Percentiles rank a stretch among this genome's conserved stretches.
Evolutionary conservation across 805 yeast species (phyloP).

Genomic region (Sporopachydermia lactativora): DNA sequence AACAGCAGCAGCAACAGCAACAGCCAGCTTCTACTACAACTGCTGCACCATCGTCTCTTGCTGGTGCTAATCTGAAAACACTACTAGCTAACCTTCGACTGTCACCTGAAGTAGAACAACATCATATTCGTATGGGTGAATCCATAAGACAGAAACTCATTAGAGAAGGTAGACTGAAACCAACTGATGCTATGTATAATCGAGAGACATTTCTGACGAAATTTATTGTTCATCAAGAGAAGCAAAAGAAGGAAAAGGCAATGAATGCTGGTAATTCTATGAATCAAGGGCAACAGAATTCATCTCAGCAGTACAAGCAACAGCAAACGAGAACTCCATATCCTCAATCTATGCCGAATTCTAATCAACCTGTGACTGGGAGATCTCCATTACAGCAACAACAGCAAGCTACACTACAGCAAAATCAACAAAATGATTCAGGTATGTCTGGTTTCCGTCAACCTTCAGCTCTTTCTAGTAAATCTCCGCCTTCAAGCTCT

Average conservation of each 20-base stretch:
- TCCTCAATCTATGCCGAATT: constrained; percentile 5
- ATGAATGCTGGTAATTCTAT: constrained; percentile 3
- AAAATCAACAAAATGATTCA: constrained; percentile 7
- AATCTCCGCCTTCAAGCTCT: not conserved
- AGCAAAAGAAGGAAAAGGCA: not conserved
- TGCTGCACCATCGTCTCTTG: constrained; percentile 8
- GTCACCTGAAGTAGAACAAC: not conserved
- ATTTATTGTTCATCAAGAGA: constrained; percentile 1
- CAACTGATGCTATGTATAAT: not conserved
- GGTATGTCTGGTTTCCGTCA: too few species aligned
- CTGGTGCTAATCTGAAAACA: not conserved
- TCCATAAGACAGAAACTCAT: not conserved
- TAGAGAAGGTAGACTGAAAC: not conserved
- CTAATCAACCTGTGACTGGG: constrained; percentile 10
- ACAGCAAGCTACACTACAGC: constrained; percentile 12
- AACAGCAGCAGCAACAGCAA: constrained; percentile 12
- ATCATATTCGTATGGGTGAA: constrained; percentile 1
- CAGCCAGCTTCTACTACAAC: constrained; percentile 11
- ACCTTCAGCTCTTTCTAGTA: too few species aligned
- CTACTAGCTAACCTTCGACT: not conserved
- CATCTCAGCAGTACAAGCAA: constrained; percentile 14
- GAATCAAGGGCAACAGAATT: constrained; percentile 9
- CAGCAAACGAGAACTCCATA: constrained; percentile 11
- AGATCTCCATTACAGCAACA: constrained; percentile 11
- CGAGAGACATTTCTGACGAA: constrained; percentile 1